These are phyloP conservation scores for Hemileccinum rubropunctum DNA, from an alignment of 768 basidiomycete species.

Conservation along the genomic window DNA sequence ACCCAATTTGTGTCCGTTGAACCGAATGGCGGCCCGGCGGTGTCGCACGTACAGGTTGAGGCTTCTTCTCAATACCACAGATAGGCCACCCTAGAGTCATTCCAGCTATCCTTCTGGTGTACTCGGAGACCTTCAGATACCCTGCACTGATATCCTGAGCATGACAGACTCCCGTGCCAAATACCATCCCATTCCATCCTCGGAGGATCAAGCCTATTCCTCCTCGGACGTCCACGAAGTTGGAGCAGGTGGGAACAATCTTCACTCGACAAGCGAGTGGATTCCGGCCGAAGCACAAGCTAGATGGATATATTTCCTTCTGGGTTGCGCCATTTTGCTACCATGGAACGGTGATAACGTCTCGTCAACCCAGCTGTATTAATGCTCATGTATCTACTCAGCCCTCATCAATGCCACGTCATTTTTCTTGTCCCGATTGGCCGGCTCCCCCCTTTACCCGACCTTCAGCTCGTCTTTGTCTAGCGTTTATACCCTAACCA, in stretches of 20 bases:
- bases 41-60: too few species aligned
- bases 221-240: background rate
- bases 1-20: too few species aligned
- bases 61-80: too few species aligned
- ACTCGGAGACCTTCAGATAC: background rate
- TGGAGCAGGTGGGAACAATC: conserved; percentile 5
- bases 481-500: conserved; percentile 58
- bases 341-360: conserved; percentile 81
- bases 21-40: too few species aligned
- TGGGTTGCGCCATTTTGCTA: conserved; percentile 78
- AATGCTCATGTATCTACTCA: conserved; percentile 29
- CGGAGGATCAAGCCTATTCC: conserved; percentile 9
- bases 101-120: too few species aligned
- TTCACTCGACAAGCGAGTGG: conserved; percentile 25
- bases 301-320: conserved; percentile 63
- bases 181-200: conserved; percentile 23
- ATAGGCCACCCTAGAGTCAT: too few species aligned
- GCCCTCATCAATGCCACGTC: conserved; percentile 85
- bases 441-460: conserved; percentile 51
- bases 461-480: conserved; percentile 69
- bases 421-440: conserved; percentile 72
- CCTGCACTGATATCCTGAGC: background rate
- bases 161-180: conserved; percentile 10
- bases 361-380: background rate
- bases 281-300: conserved; percentile 40